phyloP scores from a whole-genome alignment of 2,329 filamentous ascomycete genomes.

The Epichloe bromicola region DNA sequence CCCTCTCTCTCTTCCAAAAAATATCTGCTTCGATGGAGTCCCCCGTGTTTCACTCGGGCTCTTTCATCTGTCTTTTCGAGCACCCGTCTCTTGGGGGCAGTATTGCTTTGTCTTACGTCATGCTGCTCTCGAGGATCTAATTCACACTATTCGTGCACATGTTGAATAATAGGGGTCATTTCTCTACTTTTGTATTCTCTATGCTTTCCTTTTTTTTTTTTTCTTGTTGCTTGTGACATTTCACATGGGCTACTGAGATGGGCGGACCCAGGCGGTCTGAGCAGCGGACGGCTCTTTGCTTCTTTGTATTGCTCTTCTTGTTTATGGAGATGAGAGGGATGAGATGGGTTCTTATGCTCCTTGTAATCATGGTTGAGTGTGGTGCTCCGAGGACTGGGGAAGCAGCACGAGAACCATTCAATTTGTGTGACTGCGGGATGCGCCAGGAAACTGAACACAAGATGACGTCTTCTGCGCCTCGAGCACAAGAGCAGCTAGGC shows the following conservation, averaged over 20 bases:
- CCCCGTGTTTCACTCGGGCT: constrained; percentile 14
- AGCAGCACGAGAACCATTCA: not conserved
- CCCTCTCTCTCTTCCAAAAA: not conserved
- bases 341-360: constrained; percentile 2
- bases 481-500: not conserved
- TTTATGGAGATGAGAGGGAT: constrained; percentile 1
- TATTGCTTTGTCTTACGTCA: constrained; percentile 8
- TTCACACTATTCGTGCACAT: constrained; percentile 17
- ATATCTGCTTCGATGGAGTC: not conserved
- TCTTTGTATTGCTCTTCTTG: not conserved
- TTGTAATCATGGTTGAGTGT: constrained; percentile 4
- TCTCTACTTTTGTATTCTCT: constrained; percentile 9
- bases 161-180: constrained; percentile 13
- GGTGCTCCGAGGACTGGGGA: not conserved
- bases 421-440: not conserved
- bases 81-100: not conserved
- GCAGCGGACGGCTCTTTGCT: constrained; percentile 1
- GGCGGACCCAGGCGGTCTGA: constrained; percentile 22
- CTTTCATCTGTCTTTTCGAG: constrained; percentile 15
- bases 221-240: constrained; percentile 4
- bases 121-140: constrained; percentile 16
- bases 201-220: constrained; percentile 11
- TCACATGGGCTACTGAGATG: not conserved
- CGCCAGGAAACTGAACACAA: not conserved
- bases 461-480: not conserved